Base-by-base conservation (phyloP, 73 alveolate genomes). In the Paramecium sonneborni region DNA sequence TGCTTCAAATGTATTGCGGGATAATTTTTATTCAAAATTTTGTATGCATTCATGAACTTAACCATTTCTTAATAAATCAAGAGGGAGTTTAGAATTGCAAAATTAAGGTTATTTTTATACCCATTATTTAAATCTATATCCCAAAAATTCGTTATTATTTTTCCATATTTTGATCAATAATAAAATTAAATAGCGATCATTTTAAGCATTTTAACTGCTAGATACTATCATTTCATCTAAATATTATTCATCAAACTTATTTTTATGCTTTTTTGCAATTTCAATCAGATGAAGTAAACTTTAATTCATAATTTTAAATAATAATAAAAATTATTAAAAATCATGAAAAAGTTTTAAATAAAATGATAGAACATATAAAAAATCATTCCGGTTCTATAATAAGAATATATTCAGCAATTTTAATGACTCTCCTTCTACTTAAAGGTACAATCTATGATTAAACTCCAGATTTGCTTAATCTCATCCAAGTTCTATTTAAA, bases 401-500 rank as follows among this genome's bases (percentile, higher is more conserved):
- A 0, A 79, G 74, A 10, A 79, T 23, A 24, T 30, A 79, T 30
- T 79, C 90, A 12, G 76, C 90, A 10, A 79, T 79, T 44, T 46
- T 79, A 8, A 79, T 79, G 15, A 79, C 72, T 79, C 90, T 79
- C 55, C 74, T 79, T 46, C 72, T 79, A 41, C 24, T 20, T 10
- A 79, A 15, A 15, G 74, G 37, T 10, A 79, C 69, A 24, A 15
- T 32, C n/a, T 43, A 79, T 9, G 69, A 38, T 46, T 79, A 23
- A 14, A 24, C 26, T 6, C 87, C 87, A 74, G 87, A 74, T 74
- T 74, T 74, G 39, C 87, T 74, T 39, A 79, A 24, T 79, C 72
- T 38, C 39, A 79, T 21, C 90, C 90, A 79, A 11, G 90, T 79
- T 39, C 90, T 79, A 34, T 1, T 24, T 44, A 9, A 41, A 20